phyloP scores from a whole-genome alignment of 2,329 filamentous ascomycete genomes.

The Trichoderma endophyticum region DNA sequence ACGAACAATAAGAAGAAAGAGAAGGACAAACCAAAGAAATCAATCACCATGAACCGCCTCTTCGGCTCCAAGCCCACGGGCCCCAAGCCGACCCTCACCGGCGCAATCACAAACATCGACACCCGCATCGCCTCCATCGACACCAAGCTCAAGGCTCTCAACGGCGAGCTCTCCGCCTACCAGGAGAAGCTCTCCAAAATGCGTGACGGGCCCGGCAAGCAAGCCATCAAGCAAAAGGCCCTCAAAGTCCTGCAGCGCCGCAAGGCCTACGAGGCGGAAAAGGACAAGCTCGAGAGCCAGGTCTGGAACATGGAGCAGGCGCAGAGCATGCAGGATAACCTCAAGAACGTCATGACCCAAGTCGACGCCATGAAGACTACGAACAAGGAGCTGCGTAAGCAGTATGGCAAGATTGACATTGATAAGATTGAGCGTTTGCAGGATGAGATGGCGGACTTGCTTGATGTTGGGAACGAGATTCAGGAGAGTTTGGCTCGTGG shows the following conservation, averaged over 20 bases:
- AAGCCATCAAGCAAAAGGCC: slow-evolving; percentile 87
- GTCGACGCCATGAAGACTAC: slow-evolving; percentile 97
- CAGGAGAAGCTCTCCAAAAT: slow-evolving; percentile 85
- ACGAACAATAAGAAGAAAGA: neutral
- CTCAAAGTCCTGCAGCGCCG: slow-evolving; percentile 90
- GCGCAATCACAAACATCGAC: slow-evolving; percentile 83
- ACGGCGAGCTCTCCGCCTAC: slow-evolving; percentile 84
- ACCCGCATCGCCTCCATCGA: slow-evolving; percentile 81
- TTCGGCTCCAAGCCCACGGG: slow-evolving; percentile 85
- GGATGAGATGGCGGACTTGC: slow-evolving; percentile 97
- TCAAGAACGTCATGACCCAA: slow-evolving; percentile 97
- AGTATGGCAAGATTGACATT: slow-evolving; percentile 96
- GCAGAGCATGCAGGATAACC: slow-evolving; percentile 96
- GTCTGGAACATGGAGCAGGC: slow-evolving; percentile 99
- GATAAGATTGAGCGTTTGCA: slow-evolving; percentile 97
- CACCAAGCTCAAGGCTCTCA: slow-evolving; percentile 89
- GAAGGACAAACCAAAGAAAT: neutral
- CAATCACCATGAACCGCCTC: slow-evolving; percentile 78
- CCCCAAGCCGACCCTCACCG: slow-evolving; percentile 84
- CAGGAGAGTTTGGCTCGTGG: slow-evolving; percentile 88
- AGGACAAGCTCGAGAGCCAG: slow-evolving; percentile 89
- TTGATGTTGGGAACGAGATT: slow-evolving; percentile 98
- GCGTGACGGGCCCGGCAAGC: slow-evolving; percentile 93
- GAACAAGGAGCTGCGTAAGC: slow-evolving; percentile 85
- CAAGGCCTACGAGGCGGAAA: slow-evolving; percentile 90